These are phyloP conservation scores for Malus sieversii DNA, from an alignment of 306 rosid species.

Conservation along the genomic window DNA sequence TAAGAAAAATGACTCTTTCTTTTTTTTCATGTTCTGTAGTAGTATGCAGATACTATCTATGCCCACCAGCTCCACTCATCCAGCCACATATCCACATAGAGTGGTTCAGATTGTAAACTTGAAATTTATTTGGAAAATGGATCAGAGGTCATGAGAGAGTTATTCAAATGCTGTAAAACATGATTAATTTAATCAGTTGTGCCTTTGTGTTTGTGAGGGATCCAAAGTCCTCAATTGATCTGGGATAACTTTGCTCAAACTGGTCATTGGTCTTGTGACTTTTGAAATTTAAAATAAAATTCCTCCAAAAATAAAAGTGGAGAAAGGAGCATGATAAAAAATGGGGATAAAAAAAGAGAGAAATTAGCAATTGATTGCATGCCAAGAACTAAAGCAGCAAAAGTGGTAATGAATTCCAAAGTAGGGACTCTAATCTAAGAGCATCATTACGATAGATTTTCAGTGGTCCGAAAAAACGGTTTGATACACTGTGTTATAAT, in stretches of 20 bases:
- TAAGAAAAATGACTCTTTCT: background rate
- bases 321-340: slow-evolving; percentile 1
- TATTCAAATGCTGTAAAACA: background rate
- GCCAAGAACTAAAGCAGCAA: slow-evolving; percentile 40
- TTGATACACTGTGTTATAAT: too few species aligned
- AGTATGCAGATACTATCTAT: background rate
- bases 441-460: slow-evolving; percentile 15
- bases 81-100: background rate
- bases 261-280: background rate
- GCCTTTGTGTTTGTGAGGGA: background rate
- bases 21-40: too few species aligned
- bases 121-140: background rate
- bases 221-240: background rate
- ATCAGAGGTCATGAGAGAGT: background rate
- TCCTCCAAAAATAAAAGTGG: background rate
- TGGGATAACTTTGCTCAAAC: background rate
- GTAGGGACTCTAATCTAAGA: slow-evolving; percentile 32
- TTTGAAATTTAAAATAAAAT: slow-evolving; percentile 1
- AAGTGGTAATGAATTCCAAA: slow-evolving; percentile 49
- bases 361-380: slow-evolving; percentile 29
- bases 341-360: background rate
- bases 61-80: background rate
- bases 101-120: background rate
- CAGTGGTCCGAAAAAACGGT: rapidly evolving
- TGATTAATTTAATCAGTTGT: background rate